Conservation (phyloP, 1,284 basidiomycete species). For the Inonotus hispidus region DNA sequence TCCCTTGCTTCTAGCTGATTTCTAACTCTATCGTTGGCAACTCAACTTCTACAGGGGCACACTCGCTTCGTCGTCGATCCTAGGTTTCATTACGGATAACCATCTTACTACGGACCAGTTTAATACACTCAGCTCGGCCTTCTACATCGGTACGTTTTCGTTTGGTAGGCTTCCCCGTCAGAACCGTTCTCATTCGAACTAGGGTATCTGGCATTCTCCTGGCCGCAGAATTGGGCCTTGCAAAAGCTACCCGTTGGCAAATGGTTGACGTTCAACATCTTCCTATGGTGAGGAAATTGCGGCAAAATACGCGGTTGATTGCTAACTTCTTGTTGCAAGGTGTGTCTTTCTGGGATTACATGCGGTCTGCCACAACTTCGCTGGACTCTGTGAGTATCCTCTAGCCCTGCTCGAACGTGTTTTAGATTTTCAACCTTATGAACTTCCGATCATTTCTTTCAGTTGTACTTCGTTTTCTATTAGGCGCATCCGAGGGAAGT, state of each 20-base stretch:
- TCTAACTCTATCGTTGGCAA: not conserved
- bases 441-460: not conserved
- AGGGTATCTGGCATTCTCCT: constrained; percentile 28
- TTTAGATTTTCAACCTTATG: not conserved
- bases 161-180: not conserved
- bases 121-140: constrained; percentile 29
- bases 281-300: constrained; percentile 10
- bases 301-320: not conserved
- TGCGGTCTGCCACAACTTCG: constrained; percentile 18
- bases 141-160: constrained; percentile 28
- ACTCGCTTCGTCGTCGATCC: constrained; percentile 24
- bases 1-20: not conserved
- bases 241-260: constrained; percentile 29
- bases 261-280: constrained; percentile 19
- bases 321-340: constrained; percentile 1
- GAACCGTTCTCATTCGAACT: not conserved
- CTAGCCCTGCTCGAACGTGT: not conserved
- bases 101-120: constrained; percentile 26
- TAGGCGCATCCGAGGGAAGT: constrained; percentile 30
- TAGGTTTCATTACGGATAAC: constrained; percentile 26
- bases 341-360: constrained; percentile 18
- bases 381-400: constrained; percentile 13
- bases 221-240: constrained; percentile 27
- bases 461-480: constrained; percentile 30
- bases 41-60: constrained; percentile 19